These are phyloP conservation scores for Phaeosphaeriaceae sp. DNA, from an alignment of 2,329 filamentous ascomycete genomes.

Conservation along the genomic window DNA sequence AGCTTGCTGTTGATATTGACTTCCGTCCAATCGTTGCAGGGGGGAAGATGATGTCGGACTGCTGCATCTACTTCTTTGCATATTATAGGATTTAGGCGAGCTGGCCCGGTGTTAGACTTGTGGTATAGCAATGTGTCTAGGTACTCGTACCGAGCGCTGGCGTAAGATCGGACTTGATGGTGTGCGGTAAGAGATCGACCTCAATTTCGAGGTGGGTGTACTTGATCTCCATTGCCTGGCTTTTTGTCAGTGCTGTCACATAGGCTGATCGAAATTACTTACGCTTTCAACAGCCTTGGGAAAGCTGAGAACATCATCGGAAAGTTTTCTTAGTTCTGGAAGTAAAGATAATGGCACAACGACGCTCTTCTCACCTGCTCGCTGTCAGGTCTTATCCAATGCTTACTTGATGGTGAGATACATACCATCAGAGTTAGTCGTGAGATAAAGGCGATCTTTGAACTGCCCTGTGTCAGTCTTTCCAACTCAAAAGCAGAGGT, in stretches of 20 bases:
- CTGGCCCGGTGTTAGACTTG: slow-evolving; percentile 24
- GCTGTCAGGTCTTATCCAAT: slow-evolving; percentile 10
- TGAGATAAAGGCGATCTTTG: slow-evolving; percentile 18
- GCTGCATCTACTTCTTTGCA: slow-evolving; percentile 39
- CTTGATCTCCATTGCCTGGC: slow-evolving; percentile 36
- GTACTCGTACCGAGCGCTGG: slow-evolving; percentile 41
- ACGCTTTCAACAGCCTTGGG: slow-evolving; percentile 32
- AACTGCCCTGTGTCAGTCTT: not conserved
- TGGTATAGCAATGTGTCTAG: not conserved
- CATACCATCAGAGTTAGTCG: slow-evolving; percentile 28
- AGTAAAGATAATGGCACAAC: slow-evolving; percentile 38
- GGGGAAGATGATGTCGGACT: slow-evolving; percentile 32
- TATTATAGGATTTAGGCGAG: slow-evolving; percentile 37
- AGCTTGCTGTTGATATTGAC: slow-evolving; percentile 35
- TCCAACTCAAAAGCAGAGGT: not conserved
- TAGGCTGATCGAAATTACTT: not conserved
- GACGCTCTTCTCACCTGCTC: slow-evolving; percentile 29
- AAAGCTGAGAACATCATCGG: slow-evolving; percentile 44
- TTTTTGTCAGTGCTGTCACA: slow-evolving; percentile 10
- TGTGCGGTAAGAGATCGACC: slow-evolving; percentile 19
- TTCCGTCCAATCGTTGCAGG: slow-evolving; percentile 42
- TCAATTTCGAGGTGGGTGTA: slow-evolving; percentile 39
- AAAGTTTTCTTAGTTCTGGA: slow-evolving; percentile 41
- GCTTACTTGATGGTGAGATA: not conserved
- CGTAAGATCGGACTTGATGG: slow-evolving; percentile 43